Percentiles rank a stretch among this genome's conserved stretches.
Conservation (phyloP, 2,329 filamentous ascomycete genomes). For the Dactylellina cionopaga region DNA sequence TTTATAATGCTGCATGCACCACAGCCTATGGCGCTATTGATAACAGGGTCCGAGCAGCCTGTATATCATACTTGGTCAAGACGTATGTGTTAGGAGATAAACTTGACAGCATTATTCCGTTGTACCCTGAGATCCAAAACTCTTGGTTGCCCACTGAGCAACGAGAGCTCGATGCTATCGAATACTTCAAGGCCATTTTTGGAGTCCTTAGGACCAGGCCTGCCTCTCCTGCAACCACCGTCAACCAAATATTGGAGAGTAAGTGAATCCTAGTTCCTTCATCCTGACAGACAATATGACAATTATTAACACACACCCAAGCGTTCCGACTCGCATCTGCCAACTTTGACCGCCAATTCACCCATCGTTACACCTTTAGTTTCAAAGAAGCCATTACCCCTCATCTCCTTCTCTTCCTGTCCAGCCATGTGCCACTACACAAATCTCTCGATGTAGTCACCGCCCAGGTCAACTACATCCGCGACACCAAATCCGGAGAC, state of each 20-base stretch:
- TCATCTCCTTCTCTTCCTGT: constrained; percentile 33
- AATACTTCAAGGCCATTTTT: constrained; percentile 35
- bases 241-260: constrained; percentile 27
- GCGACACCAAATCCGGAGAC: neutral
- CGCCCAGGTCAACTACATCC: constrained; percentile 5
- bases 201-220: constrained; percentile 8
- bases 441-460: constrained; percentile 23
- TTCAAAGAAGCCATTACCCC: constrained; percentile 28
- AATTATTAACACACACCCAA: constrained; percentile 1
- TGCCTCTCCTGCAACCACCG: neutral
- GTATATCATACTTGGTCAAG: constrained; percentile 38
- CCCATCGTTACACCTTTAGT: neutral
- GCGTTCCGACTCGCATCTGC: constrained; percentile 23
- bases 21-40: constrained; percentile 9
- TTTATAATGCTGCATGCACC: constrained; percentile 32
- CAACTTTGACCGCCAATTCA: constrained; percentile 14
- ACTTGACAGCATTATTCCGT: constrained; percentile 18
- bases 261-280: neutral
- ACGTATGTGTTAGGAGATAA: constrained; percentile 24
- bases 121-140: constrained; percentile 44
- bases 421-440: constrained; percentile 26
- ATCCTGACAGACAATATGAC: neutral
- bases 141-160: constrained; percentile 43
- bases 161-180: constrained; percentile 35
- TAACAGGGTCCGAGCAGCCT: constrained; percentile 15